Conservation (phyloP, 2,329 filamentous ascomycete species). For the Phialophora tarda region DNA sequence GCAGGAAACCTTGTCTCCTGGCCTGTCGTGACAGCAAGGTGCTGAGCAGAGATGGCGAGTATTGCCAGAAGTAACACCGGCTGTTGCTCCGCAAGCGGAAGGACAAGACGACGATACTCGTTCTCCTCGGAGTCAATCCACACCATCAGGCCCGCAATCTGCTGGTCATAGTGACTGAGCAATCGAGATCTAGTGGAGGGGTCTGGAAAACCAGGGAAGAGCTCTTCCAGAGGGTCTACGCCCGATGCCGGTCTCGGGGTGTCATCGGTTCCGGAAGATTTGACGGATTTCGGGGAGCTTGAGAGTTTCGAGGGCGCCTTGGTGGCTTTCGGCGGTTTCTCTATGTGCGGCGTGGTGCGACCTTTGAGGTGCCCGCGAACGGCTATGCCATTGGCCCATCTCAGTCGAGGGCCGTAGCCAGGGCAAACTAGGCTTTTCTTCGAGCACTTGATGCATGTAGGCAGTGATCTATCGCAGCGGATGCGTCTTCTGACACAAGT, state of each 20-base stretch:
- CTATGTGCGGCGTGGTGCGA: slow-evolving; percentile 30
- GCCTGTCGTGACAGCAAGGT: slow-evolving; percentile 31
- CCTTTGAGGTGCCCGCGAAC: slow-evolving; percentile 41
- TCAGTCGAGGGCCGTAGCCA: slow-evolving; percentile 40
- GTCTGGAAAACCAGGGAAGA: slow-evolving; percentile 65
- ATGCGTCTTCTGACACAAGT: slow-evolving; percentile 41
- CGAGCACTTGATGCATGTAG: slow-evolving; percentile 40
- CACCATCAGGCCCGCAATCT: slow-evolving; percentile 35
- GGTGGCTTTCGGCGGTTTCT: slow-evolving; percentile 24
- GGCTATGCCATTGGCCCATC: slow-evolving; percentile 41
- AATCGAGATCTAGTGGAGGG: slow-evolving; percentile 77
- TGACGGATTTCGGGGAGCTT: slow-evolving; percentile 21
- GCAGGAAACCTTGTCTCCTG: slow-evolving; percentile 29
- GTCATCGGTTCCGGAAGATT: slow-evolving; percentile 19
- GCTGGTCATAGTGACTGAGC: slow-evolving; percentile 57
- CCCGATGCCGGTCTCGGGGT: slow-evolving; percentile 1
- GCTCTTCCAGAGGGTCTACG: slow-evolving; percentile 24
- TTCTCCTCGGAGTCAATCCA: slow-evolving; percentile 36
- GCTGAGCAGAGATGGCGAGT: slow-evolving; percentile 34
- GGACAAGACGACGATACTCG: slow-evolving; percentile 33
- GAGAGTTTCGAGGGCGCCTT: slow-evolving; percentile 20
- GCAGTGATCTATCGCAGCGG: slow-evolving; percentile 40
- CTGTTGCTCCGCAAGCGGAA: slow-evolving; percentile 29
- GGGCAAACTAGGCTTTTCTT: slow-evolving; percentile 41
- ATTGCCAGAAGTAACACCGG: slow-evolving; percentile 33